Conservation (phyloP, 1,139 yeast species). For the Hyphopichia burtonii region DNA sequence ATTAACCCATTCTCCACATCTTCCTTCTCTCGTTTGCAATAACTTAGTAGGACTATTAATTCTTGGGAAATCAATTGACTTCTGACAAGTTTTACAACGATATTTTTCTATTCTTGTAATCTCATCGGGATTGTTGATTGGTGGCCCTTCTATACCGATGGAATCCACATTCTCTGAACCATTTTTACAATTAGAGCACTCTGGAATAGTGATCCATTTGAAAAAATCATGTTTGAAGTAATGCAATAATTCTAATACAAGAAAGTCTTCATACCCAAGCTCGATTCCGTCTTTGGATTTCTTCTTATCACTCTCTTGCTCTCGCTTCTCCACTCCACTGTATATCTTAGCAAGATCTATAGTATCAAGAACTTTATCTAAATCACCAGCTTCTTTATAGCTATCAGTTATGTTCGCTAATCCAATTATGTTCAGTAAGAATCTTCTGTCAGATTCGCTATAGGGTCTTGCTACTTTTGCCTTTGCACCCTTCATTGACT, state of each 20-base stretch:
- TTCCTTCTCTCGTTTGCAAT: constrained; percentile 61
- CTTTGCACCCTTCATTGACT: background rate
- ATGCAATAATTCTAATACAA: constrained; percentile 64
- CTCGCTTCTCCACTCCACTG: constrained; percentile 33
- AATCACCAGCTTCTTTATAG: constrained; percentile 11
- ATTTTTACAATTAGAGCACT: constrained; percentile 56
- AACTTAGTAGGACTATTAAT: constrained; percentile 67
- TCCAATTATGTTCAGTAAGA: constrained; percentile 9
- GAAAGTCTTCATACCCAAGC: constrained; percentile 60
- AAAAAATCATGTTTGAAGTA: constrained; percentile 85
- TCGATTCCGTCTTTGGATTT: constrained; percentile 3
- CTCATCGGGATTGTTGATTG: constrained; percentile 27
- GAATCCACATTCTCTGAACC: constrained; percentile 5
- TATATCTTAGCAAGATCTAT: constrained; percentile 39
- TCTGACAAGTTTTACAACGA: constrained; percentile 52
- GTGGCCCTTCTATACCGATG: constrained; percentile 17
- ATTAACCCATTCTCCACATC: constrained; percentile 97
- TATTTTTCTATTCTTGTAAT: constrained; percentile 55
- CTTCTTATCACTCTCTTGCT: constrained; percentile 8
- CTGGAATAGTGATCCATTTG: constrained; percentile 75
- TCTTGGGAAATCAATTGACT: constrained; percentile 63
- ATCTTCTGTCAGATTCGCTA: constrained; percentile 9
- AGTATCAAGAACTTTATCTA: constrained; percentile 28
- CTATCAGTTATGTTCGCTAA: constrained; percentile 8
- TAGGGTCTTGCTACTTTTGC: background rate